Evolutionary conservation across 1,139 yeast genomes (phyloP), one percentile per base, ranked within the genome.

Genomic region (Candida glucosophila): DNA sequence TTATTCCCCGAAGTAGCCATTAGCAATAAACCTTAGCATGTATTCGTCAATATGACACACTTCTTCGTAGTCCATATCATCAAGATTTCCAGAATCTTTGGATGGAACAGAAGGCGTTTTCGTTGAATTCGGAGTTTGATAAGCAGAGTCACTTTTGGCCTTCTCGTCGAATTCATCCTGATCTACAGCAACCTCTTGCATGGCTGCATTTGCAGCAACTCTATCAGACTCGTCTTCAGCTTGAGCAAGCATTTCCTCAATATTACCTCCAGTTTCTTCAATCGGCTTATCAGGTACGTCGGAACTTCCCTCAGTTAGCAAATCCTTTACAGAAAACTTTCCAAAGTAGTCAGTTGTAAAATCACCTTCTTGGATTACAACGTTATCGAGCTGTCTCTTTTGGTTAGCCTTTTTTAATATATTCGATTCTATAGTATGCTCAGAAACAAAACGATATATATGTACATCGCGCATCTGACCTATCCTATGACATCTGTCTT

Each of bases 401-500:
- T 90, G 98, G 43, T 90, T 88, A 2, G 98, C 97, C 51, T 92
- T 90, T 43, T 76, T 76, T 53, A 92, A 67, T 39, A 92, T 92
- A 54, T 92, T 92, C 17, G 95, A 82, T 54, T 92, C 99, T 36
- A 92, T 90, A 4, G 98, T 92, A 56, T 75, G 86, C 55, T 92
- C 98, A 13, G 95, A 82, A 16, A 92, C 97, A 56, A 92, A 81
- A 34, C 99, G 66, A 57, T 92, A 92, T 29, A 92, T 90, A 49
- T 92, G 98, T 19, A 92, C 99, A 48, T 92, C 98, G 41, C 98
- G 69, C 13, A 94, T 85, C 49, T 92, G 99, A 4, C 99, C 99
- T 48, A 92, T 92, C 62, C 99, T 79, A 53, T 92, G 99, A 58
- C 98, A 90, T 51, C 99, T 77, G 56, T 92, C 99, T 53, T 92